Base-by-base conservation (phyloP, 2,329 filamentous ascomycete genomes). In the Remersonia thermophila region DNA sequence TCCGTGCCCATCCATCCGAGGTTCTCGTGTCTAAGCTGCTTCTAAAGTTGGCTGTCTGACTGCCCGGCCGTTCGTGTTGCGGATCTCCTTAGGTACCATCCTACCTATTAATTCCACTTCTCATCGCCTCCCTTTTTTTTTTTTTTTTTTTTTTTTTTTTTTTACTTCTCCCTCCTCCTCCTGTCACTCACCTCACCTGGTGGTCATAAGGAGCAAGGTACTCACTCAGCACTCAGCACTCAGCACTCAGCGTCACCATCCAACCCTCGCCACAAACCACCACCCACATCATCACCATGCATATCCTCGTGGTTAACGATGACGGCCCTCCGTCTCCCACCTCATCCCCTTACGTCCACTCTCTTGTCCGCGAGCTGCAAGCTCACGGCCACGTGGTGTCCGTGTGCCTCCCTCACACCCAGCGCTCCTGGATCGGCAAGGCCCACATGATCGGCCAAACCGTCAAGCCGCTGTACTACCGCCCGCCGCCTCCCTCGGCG, bases 401-500 rank as follows among this genome's bases (percentile, higher is more conserved):
- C 7, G 87, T 98, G 33, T 81, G 91, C 45, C 73, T 98, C 11
- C 91, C 91, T 2, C 76, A 95, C 57, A 80, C 79, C 6, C 91
- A 98, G 62, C 78, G 89, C 44, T 94, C 86, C 38, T 98, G 91
- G 91, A 96, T 98, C 52, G 87, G 87, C 50, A 98, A 98, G 66
- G 91, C 91, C 3, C 91, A 96, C 60, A 83, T 96, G 53, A 86
- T 96, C 51, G 87, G 87, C 38, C 80, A 89, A 56, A 82, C 83
- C 8, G 73, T 93, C 43, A 84, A 80, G 55, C 86, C 86, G 7
- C 69, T 74, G 18, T 94, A 93, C 65, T 94, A 86, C 64, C 80
- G 80, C 1, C 72, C 72, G 1, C 60, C 63, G 4, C 50, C 49
- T 3, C 41, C 50, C 7, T 55, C 54, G 32, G 49, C 54, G 23